Conservation (phyloP, 768 basidiomycete genomes). For the Leccinum obscurum region DNA sequence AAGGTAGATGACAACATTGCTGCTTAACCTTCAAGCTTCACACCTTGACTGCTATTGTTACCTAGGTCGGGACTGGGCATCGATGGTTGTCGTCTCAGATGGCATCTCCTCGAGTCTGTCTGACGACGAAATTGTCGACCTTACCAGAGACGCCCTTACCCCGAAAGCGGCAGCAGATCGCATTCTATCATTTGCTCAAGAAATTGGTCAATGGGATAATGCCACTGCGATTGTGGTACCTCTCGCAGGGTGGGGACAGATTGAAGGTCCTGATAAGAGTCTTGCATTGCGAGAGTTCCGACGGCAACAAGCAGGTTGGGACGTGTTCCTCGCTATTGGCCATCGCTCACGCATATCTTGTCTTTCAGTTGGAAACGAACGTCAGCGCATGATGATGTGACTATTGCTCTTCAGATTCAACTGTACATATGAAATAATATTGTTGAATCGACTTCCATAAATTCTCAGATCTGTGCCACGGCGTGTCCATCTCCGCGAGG, state of each 20-base stretch:
- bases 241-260: conserved; percentile 86
- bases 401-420: not conserved
- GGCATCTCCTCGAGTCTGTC: conserved; percentile 90
- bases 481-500: conserved; percentile 88
- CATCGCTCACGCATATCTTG: conserved; percentile 6
- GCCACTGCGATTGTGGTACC: conserved; percentile 90
- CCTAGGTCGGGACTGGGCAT: conserved; percentile 83
- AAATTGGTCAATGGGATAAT: conserved; percentile 84
- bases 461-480: conserved; percentile 69
- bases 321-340: not conserved
- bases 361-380: conserved; percentile 59
- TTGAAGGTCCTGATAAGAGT: conserved; percentile 78
- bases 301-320: conserved; percentile 58
- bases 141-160: conserved; percentile 67
- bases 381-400: conserved; percentile 55
- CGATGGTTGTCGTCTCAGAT: conserved; percentile 87
- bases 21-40: not conserved
- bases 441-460: not conserved
- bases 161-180: conserved; percentile 81
- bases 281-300: conserved; percentile 82
- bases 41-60: conserved; percentile 1
- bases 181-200: conserved; percentile 85
- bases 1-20: conserved; percentile 48
- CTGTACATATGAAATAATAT: conserved; percentile 3
- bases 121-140: conserved; percentile 92